Percentiles rank a stretch among this genome's conserved stretches.
Conservation (phyloP, 805 yeast species). For the Torulaspora delbrueckii region DNA sequence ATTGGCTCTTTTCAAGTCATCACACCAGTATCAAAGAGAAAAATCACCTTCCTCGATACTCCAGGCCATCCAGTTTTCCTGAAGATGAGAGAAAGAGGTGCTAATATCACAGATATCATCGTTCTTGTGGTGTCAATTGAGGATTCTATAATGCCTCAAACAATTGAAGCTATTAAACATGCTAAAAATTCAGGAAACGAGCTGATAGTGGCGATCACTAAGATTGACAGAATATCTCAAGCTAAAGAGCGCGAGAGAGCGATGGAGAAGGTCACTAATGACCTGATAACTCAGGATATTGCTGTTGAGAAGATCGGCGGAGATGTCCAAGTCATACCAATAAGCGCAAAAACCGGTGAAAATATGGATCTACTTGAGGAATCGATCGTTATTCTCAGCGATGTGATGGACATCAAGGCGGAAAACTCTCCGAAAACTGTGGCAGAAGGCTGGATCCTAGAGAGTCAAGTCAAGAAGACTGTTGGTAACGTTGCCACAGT, state of each 20-base stretch:
- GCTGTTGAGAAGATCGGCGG: conserved; percentile 94
- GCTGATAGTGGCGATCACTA: conserved; percentile 85
- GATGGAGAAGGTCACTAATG: conserved; percentile 70
- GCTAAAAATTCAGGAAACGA: conserved; percentile 51
- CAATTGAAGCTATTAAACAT: conserved; percentile 91
- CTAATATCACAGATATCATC: conserved; percentile 87
- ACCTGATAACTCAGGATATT: conserved; percentile 69
- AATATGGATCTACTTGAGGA: conserved; percentile 90
- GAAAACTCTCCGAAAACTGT: conserved; percentile 42
- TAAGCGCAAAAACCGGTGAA: conserved; percentile 83
- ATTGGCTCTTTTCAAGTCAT: conserved; percentile 92
- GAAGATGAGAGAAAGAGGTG: conserved; percentile 96
- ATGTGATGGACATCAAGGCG: conserved; percentile 72
- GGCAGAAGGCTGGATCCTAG: conserved; percentile 83
- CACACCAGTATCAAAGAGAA: conserved; percentile 68
- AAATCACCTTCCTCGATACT: conserved; percentile 87
- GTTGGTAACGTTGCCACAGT: conserved; percentile 84
- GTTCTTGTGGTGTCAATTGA: conserved; percentile 94
- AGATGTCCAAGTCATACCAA: conserved; percentile 81
- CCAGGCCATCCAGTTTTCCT: conserved; percentile 98
- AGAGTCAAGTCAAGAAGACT: conserved; percentile 75
- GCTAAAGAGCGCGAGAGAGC: conserved; percentile 46
- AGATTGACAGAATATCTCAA: conserved; percentile 65
- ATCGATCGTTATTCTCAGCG: conserved; percentile 79
- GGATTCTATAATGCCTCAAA: conserved; percentile 97